These are phyloP conservation scores for Aegilops tauschii DNA, from an alignment of 176 grass and related monocot genomes.

Conservation along the genomic window DNA sequence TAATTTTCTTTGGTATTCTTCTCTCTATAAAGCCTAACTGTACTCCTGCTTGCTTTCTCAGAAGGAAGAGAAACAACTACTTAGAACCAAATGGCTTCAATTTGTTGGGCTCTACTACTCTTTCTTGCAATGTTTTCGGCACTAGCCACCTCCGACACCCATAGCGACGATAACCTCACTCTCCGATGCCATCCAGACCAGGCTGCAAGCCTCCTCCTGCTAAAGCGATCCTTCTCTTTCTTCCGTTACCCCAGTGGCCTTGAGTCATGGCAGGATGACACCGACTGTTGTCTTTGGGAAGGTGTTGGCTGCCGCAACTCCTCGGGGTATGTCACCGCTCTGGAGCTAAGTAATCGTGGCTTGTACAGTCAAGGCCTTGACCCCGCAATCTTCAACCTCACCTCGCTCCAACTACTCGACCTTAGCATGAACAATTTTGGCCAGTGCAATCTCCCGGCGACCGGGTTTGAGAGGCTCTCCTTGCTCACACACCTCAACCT, in stretches of 20 bases:
- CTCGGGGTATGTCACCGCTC: background rate
- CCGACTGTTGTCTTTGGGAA: slow-evolving; percentile 1
- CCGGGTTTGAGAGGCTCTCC: slow-evolving; percentile 9
- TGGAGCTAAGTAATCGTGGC: background rate
- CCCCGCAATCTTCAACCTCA: background rate
- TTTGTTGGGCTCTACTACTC: too few species aligned
- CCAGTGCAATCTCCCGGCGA: background rate
- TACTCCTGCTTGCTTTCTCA: too few species aligned
- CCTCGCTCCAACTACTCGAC: background rate
- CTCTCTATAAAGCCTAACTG: too few species aligned
- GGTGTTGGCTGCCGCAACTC: background rate
- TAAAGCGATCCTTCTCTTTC: slow-evolving; percentile 5
- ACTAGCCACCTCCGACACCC: background rate
- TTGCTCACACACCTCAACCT: slow-evolving; percentile 21
- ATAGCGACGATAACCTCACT: background rate
- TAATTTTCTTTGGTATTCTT: too few species aligned
- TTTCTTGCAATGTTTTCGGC: too few species aligned
- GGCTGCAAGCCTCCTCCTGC: background rate
- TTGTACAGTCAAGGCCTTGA: background rate
- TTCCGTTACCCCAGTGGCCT: background rate
- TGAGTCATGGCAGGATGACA: background rate
- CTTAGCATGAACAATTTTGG: background rate
- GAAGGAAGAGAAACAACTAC: too few species aligned
- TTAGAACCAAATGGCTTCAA: background rate
- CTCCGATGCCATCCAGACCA: background rate